These are phyloP conservation scores for Pascua sp. DNA, from an alignment of 1,284 basidiomycete species.

Conservation along the genomic window DNA sequence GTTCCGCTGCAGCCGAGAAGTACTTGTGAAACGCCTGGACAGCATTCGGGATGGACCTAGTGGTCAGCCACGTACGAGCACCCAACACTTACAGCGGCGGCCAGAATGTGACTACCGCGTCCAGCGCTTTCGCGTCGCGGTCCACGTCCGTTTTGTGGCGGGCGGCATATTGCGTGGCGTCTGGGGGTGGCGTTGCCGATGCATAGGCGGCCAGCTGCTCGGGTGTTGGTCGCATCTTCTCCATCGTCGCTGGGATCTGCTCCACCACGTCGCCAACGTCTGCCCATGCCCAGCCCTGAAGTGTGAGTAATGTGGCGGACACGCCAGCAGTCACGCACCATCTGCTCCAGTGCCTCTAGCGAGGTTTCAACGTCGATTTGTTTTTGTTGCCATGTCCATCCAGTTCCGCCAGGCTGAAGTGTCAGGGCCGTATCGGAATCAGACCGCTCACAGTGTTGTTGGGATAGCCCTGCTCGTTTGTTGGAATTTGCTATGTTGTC, in stretches of 20 bases:
- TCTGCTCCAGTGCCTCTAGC: conserved; percentile 31
- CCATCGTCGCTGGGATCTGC: conserved; percentile 24
- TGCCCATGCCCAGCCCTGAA: conserved; percentile 27
- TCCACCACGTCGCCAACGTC: conserved; percentile 25
- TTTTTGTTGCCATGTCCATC: conserved; percentile 41
- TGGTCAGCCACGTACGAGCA: too few relatives aligned
- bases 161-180: not conserved
- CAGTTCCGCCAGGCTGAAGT: conserved; percentile 29
- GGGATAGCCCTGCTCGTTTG: conserved; percentile 42
- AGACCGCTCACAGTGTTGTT: conserved; percentile 21
- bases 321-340: conserved; percentile 22
- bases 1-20: too few relatives aligned
- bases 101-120: conserved; percentile 14
- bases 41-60: too few relatives aligned
- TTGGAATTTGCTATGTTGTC: conserved; percentile 30
- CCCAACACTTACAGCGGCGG: conserved; percentile 16
- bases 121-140: conserved; percentile 2
- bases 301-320: not conserved
- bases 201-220: conserved; percentile 17
- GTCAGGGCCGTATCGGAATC: not conserved
- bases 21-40: too few relatives aligned
- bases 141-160: conserved; percentile 1
- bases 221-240: conserved; percentile 22
- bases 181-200: not conserved
- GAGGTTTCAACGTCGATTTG: conserved; percentile 26